phyloP scores from a whole-genome alignment of 495 filamentous ascomycete species.

The Acidomyces sp. region DNA sequence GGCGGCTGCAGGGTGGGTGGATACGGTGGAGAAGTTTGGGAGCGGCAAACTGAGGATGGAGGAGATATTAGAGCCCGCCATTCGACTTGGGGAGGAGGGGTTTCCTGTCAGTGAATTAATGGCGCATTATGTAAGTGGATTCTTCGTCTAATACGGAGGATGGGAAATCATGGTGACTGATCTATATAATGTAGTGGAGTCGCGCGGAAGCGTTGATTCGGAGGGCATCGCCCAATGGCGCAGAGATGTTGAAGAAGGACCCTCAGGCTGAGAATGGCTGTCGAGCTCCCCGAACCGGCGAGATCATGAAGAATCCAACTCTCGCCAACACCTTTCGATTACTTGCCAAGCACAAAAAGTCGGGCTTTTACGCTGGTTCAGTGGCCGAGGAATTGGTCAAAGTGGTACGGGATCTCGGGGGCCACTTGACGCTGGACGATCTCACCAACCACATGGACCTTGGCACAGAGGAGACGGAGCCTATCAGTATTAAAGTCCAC shows the following conservation, averaged over 20 bases:
- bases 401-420: constrained; percentile 62
- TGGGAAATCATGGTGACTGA: constrained; percentile 58
- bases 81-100: constrained; percentile 75
- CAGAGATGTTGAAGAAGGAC: constrained; percentile 72
- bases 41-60: constrained; percentile 69
- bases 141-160: too few relatives aligned
- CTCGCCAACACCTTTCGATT: constrained; percentile 71
- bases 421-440: constrained; percentile 67
- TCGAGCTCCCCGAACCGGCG: constrained; percentile 64
- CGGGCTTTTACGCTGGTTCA: constrained; percentile 79
- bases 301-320: constrained; percentile 74
- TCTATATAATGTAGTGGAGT: constrained; percentile 61
- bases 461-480: constrained; percentile 70
- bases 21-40: constrained; percentile 81
- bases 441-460: constrained; percentile 57
- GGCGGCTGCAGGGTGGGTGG: constrained; percentile 87
- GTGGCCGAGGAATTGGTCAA: constrained; percentile 70
- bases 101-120: constrained; percentile 78
- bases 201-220: constrained; percentile 46
- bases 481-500: constrained; percentile 67
- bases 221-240: constrained; percentile 64
- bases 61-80: constrained; percentile 71
- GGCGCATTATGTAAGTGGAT: constrained; percentile 52
- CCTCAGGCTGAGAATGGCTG: constrained; percentile 48
- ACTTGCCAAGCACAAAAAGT: constrained; percentile 67